A percentile compares a stretch with the other conserved stretches of the same genome.
phyloP scores from a whole-genome alignment of 2,329 filamentous ascomycete genomes.

The Alternaria triticimaculans region DNA sequence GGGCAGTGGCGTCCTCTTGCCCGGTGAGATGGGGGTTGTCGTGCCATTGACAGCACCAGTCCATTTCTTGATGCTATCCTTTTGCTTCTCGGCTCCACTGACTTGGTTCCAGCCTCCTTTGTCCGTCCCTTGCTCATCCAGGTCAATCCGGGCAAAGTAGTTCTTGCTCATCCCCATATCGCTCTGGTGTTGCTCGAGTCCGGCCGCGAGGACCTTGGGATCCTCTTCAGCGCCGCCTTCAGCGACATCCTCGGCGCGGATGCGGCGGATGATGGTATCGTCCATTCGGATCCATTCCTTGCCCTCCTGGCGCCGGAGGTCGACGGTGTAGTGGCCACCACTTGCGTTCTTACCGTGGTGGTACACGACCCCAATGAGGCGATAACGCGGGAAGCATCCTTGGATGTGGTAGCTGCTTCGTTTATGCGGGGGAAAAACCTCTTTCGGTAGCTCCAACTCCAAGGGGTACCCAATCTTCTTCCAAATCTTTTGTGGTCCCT shows the following conservation, averaged over 20 bases:
- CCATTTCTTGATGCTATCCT: conserved; percentile 69
- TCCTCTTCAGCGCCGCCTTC: conserved; percentile 84
- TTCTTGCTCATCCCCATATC: conserved; percentile 65
- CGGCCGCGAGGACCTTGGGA: conserved; percentile 69
- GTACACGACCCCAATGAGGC: conserved; percentile 88
- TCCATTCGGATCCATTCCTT: conserved; percentile 95
- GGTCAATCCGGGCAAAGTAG: conserved; percentile 70
- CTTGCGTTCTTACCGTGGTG: conserved; percentile 97
- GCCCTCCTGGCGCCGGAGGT: conserved; percentile 92
- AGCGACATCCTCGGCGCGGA: conserved; percentile 87
- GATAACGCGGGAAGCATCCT: conserved; percentile 79
- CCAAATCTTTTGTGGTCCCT: conserved; percentile 95
- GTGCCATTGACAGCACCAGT: conserved; percentile 69
- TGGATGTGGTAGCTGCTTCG: conserved; percentile 70
- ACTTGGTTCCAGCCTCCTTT: conserved; percentile 86
- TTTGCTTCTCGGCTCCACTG: conserved; percentile 64
- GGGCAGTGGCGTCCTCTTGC: conserved; percentile 59
- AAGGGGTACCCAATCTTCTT: conserved; percentile 96
- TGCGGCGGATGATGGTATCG: conserved; percentile 85
- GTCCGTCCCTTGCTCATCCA: conserved; percentile 69
- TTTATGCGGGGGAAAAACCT: conserved; percentile 81
- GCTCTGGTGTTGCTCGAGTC: conserved; percentile 71
- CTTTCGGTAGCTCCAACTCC: conserved; percentile 90
- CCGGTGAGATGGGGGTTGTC: conserved; percentile 59
- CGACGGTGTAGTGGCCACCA: conserved; percentile 97